Conservation (phyloP, 2,329 filamentous ascomycete genomes). For the Mycosphaerella sp. region DNA sequence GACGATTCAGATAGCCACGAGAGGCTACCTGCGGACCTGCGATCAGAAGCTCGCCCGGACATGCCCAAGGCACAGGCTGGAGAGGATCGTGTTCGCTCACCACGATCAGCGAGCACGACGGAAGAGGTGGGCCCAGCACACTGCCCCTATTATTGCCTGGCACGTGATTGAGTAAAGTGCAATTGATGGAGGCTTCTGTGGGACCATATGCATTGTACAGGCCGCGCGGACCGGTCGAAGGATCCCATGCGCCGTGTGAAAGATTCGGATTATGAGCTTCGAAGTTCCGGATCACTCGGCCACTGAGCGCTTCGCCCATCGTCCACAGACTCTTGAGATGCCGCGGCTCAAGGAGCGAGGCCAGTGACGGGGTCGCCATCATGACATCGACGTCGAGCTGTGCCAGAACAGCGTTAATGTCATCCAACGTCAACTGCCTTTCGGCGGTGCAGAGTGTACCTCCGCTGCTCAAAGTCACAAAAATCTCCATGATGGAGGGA, state of each 20-base stretch:
- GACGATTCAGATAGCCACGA: constrained; percentile 14
- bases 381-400: constrained; percentile 38
- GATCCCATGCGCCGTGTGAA: background rate
- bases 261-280: background rate
- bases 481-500: constrained; percentile 34
- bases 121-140: background rate
- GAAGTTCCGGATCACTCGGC: constrained; percentile 9
- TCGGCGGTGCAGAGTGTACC: constrained; percentile 45
- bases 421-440: constrained; percentile 42
- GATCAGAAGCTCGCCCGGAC: constrained; percentile 13
- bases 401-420: constrained; percentile 40
- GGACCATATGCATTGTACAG: constrained; percentile 16
- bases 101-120: background rate
- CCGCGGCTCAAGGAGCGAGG: constrained; percentile 36
- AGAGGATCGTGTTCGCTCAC: background rate
- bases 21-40: constrained; percentile 14
- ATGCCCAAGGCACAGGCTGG: constrained; percentile 7
- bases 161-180: background rate
- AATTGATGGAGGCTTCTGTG: constrained; percentile 11
- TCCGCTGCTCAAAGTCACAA: constrained; percentile 37
- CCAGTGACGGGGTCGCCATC: constrained; percentile 42
- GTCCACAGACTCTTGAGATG: constrained; percentile 38
- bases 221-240: background rate
- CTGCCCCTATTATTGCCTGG: background rate
- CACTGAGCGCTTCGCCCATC: constrained; percentile 24